Evolutionary conservation across 768 basidiomycete genomes (phyloP).

Genomic region (Cystobasidiopsis lactophilus): DNA sequence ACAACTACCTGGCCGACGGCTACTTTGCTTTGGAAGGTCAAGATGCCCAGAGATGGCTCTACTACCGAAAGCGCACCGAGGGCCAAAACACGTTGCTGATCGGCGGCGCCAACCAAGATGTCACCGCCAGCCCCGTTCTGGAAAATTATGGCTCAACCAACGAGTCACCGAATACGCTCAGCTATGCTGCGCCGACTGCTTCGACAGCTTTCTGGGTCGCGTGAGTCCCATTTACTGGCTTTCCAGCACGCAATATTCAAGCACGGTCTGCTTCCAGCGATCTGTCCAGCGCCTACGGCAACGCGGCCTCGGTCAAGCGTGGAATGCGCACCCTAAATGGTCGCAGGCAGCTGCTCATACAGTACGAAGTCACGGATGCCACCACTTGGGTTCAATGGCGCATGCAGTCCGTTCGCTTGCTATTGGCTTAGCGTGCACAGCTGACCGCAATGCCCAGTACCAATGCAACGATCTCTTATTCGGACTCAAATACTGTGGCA

Average conservation of each 20-base stretch:
- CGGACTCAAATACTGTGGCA: conserved; percentile 39
- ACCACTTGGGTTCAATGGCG: conserved; percentile 32
- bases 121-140: conserved; percentile 38
- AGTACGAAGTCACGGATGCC: conserved; percentile 55
- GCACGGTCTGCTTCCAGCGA: no score
- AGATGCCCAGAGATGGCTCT: conserved; percentile 46
- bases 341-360: conserved; percentile 69
- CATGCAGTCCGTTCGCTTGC: conserved; percentile 3
- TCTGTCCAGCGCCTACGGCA: conserved; percentile 5
- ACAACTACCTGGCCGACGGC: conserved; percentile 46
- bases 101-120: conserved; percentile 54
- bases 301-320: conserved; percentile 49
- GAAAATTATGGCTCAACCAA: conserved; percentile 34
- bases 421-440: neutral
- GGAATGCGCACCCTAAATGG: conserved; percentile 64
- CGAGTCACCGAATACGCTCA: conserved; percentile 56
- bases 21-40: conserved; percentile 66
- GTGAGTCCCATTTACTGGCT: conserved; percentile 49
- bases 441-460: conserved; percentile 64
- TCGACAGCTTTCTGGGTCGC: conserved; percentile 61
- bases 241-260: no score
- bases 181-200: conserved; percentile 39
- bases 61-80: conserved; percentile 90
- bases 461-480: conserved; percentile 51
- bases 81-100: conserved; percentile 89